Evolutionary conservation across 345 rosid species (phyloP).

Genomic region (Geranium brycei): DNA sequence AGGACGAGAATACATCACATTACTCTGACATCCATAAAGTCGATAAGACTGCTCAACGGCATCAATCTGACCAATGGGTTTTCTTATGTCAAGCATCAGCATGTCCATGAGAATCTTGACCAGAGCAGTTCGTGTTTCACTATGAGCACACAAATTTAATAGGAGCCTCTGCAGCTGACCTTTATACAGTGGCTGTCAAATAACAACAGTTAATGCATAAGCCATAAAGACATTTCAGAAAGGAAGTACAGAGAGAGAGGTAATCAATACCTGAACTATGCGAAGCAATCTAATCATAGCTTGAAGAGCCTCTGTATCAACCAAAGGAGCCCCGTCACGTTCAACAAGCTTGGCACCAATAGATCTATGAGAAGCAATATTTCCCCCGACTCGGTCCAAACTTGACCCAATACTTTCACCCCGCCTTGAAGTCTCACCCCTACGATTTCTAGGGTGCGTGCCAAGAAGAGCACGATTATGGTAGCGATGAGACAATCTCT

Average conservation of each 20-base stretch:
- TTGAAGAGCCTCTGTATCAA: conserved; percentile 63
- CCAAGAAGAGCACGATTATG: conserved; percentile 74
- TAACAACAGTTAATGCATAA: neutral
- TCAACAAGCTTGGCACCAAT: conserved; percentile 56
- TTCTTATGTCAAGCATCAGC: conserved; percentile 71
- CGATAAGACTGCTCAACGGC: conserved; percentile 55
- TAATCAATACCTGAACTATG: conserved; percentile 62
- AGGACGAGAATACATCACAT: conserved; percentile 85
- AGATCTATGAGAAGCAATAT: conserved; percentile 52
- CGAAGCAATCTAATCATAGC: conserved; percentile 87
- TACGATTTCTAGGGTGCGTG: conserved; percentile 86
- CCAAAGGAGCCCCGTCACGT: conserved; percentile 83
- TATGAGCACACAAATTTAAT: conserved; percentile 80
- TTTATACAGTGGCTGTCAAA: conserved; percentile 76
- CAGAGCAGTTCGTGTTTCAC: conserved; percentile 61
- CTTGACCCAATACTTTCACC: conserved; percentile 59
- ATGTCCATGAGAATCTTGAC: conserved; percentile 75
- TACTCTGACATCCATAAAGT: conserved; percentile 85
- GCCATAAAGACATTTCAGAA: neutral
- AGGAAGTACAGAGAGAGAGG: neutral
- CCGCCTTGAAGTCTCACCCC: conserved; percentile 90
- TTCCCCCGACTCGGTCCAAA: conserved; percentile 48
- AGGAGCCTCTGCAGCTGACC: conserved; percentile 88
- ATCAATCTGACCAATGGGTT: conserved; percentile 28
- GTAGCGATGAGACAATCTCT: conserved; percentile 84